Conservation (phyloP, 106 monocot genomes). For the Ottelia alismoides region DNA sequence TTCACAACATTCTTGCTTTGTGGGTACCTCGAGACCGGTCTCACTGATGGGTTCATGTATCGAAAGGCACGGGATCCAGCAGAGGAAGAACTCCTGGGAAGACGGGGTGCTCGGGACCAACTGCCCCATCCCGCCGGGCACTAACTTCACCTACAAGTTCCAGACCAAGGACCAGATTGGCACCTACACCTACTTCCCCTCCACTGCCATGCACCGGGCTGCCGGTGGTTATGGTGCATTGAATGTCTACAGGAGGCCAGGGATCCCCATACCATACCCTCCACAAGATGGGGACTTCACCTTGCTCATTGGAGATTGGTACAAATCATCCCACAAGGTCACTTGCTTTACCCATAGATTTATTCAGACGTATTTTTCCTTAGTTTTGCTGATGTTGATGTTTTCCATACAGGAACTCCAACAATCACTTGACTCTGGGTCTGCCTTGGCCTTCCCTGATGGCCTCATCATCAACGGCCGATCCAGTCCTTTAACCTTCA, state of each 20-base stretch:
- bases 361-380: background rate
- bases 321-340: conserved; percentile 55
- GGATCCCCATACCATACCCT: conserved; percentile 57
- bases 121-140: conserved; percentile 80
- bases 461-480: conserved; percentile 65
- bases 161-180: conserved; percentile 95
- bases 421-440: conserved; percentile 26
- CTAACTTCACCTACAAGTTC: conserved; percentile 95
- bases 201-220: conserved; percentile 53
- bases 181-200: conserved; percentile 86
- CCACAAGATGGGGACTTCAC: conserved; percentile 61
- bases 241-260: conserved; percentile 49
- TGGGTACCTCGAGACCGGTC: no score
- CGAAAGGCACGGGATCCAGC: conserved; percentile 72
- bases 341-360: background rate
- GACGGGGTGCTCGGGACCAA: conserved; percentile 88
- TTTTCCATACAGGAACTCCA: background rate
- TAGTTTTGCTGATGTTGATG: background rate
- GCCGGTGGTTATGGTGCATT: conserved; percentile 75
- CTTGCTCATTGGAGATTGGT: conserved; percentile 87
- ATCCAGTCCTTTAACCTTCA: conserved; percentile 19
- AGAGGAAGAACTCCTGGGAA: conserved; percentile 75
- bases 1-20: no score
- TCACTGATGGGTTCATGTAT: no score
- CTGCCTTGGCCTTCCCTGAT: conserved; percentile 37